Evolutionary conservation across 139 green algal species (phyloP).

Genomic region (Klebsormidium nitens): DNA sequence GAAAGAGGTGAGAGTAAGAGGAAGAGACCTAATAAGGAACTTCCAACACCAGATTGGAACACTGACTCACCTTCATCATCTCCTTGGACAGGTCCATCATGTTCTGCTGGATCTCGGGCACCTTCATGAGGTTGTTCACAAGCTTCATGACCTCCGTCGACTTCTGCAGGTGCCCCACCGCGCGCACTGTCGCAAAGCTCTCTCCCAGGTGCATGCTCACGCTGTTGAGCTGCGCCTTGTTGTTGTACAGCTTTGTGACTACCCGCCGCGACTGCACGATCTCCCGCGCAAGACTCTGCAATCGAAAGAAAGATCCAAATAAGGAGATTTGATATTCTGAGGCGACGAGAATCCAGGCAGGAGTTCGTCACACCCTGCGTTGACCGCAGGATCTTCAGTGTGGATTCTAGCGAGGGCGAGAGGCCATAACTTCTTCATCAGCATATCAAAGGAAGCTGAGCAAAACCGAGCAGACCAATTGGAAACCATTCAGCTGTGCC

Average conservation of each 20-base stretch:
- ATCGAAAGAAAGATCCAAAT: neutral
- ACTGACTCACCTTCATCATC: conserved; percentile 44
- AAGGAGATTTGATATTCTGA: neutral
- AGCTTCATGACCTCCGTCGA: conserved; percentile 48
- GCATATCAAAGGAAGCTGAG: no score
- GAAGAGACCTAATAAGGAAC: no score
- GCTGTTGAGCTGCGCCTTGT: conserved; percentile 37
- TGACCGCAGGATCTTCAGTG: neutral
- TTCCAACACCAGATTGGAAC: no score
- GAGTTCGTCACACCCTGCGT: neutral
- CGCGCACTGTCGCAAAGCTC: conserved; percentile 28
- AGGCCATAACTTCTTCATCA: no score
- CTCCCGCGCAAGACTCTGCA: conserved; percentile 36
- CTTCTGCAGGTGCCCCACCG: conserved; percentile 38
- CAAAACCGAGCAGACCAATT: no score
- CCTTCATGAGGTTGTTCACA: conserved; percentile 44
- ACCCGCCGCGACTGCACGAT: conserved; percentile 11
- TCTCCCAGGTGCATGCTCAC: conserved; percentile 26
- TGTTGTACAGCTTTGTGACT: conserved; percentile 24
- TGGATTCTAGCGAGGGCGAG: no score
- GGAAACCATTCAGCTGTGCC: no score
- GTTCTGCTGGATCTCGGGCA: conserved; percentile 17
- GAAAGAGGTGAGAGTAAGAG: no score
- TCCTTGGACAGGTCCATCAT: conserved; percentile 51
- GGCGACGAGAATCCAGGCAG: neutral